These are phyloP conservation scores for Tricholomella constricta DNA, from an alignment of 768 basidiomycete species.

Conservation along the genomic window DNA sequence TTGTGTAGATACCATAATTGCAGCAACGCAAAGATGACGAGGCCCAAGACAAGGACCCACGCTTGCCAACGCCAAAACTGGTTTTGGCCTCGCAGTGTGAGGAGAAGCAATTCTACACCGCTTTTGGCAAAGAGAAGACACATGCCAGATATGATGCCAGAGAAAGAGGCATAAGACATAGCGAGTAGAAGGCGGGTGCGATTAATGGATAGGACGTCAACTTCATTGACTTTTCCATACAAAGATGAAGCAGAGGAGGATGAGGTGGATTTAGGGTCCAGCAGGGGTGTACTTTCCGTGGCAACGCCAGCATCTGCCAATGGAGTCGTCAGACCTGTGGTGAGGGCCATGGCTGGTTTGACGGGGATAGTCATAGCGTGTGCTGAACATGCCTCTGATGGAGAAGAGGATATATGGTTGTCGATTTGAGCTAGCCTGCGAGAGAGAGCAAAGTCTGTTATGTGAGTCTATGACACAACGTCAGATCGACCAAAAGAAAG, in stretches of 20 bases:
- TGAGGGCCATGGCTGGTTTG: conserved; percentile 33
- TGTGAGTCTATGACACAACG: conserved; percentile 58
- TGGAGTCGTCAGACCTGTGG: conserved; percentile 35
- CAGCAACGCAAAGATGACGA: conserved; percentile 73
- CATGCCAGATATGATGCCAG: conserved; percentile 89
- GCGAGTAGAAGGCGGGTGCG: conserved; percentile 68
- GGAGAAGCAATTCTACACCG: conserved; percentile 83
- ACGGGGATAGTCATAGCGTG: conserved; percentile 38
- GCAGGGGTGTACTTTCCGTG: conserved; percentile 62
- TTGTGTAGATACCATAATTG: conserved; percentile 88
- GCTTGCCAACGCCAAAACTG: conserved; percentile 85
- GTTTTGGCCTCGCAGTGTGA: conserved; percentile 74
- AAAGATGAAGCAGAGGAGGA: conserved; percentile 30
- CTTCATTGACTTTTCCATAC: conserved; percentile 20
- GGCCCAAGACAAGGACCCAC: conserved; percentile 76
- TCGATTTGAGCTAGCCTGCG: conserved; percentile 33
- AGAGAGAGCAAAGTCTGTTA: conserved; percentile 63
- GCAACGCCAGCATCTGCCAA: conserved; percentile 31
- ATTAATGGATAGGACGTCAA: conserved; percentile 29
- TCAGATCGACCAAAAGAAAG: conserved; percentile 1
- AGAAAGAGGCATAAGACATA: conserved; percentile 83
- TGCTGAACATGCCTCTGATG: conserved; percentile 33
- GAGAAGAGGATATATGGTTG: conserved; percentile 22
- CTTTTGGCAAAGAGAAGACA: conserved; percentile 93
- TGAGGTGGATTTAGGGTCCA: conserved; percentile 41